Conservation (phyloP, 768 basidiomycete genomes). For the Kwoniella newhampshirensis region DNA sequence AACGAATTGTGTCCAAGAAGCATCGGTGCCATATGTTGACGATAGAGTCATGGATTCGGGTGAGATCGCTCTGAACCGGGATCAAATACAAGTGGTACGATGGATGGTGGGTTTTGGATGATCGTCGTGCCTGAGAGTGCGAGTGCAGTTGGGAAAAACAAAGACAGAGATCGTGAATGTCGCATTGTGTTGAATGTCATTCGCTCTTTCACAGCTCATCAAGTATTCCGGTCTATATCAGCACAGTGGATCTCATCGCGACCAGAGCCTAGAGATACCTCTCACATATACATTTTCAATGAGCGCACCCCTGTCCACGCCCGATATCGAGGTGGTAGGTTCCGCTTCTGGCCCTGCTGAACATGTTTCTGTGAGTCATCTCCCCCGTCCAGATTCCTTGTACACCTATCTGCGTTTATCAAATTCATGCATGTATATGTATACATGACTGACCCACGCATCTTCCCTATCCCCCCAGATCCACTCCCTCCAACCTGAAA, state of each 20-base stretch:
- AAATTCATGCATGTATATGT: too few relatives aligned
- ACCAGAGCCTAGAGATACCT: neutral
- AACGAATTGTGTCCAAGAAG: too few relatives aligned
- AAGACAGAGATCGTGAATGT: too few relatives aligned
- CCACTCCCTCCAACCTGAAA: conserved; percentile 47
- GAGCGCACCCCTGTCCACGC: conserved; percentile 7
- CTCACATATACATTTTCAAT: neutral
- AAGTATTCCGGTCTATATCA: too few relatives aligned
- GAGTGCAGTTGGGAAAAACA: too few relatives aligned
- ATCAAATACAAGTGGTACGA: conserved; percentile 1
- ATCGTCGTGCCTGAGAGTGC: neutral
- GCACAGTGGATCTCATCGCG: too few relatives aligned
- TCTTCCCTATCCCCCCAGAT: conserved; percentile 14
- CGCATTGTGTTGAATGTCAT: too few relatives aligned
- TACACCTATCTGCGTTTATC: too few relatives aligned
- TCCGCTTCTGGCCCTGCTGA: conserved; percentile 3
- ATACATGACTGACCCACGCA: neutral
- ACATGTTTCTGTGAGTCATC: conserved; percentile 17
- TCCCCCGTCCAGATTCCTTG: too few relatives aligned
- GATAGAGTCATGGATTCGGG: neutral
- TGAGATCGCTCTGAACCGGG: conserved; percentile 1
- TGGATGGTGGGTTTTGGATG: too few relatives aligned
- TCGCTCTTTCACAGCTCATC: too few relatives aligned
- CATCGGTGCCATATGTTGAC: too few relatives aligned
- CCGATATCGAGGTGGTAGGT: conserved; percentile 7